These are phyloP conservation scores for Taphrina flavorubra DNA, from an alignment of 1,139 yeast species.

Conservation along the genomic window DNA sequence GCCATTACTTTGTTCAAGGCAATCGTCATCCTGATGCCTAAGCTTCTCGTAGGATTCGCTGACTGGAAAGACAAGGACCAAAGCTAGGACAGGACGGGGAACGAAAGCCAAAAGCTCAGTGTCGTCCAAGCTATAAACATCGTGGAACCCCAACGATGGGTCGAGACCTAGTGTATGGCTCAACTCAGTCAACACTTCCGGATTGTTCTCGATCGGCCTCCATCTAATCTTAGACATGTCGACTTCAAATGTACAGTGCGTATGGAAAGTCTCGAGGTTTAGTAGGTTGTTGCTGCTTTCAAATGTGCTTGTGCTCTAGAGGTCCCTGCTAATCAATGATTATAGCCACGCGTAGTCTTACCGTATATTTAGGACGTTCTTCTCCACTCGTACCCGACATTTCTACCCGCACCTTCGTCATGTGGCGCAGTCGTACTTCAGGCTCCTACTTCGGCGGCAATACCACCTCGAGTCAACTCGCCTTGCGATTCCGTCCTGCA, in stretches of 20 bases:
- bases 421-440: slow-evolving; percentile 11
- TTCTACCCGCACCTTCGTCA: slow-evolving; percentile 8
- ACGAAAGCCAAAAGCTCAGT: slow-evolving; percentile 75
- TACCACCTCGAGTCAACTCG: too few species aligned
- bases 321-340: too few species aligned
- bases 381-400: neutral
- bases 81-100: slow-evolving; percentile 79
- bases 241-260: too few species aligned
- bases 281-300: too few species aligned
- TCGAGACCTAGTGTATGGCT: slow-evolving; percentile 72
- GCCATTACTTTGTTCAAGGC: slow-evolving; percentile 48
- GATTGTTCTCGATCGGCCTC: slow-evolving; percentile 90
- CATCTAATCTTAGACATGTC: slow-evolving; percentile 13
- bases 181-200: slow-evolving; percentile 77
- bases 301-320: too few species aligned
- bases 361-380: too few species aligned
- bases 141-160: slow-evolving; percentile 68
- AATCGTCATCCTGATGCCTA: slow-evolving; percentile 54
- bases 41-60: slow-evolving; percentile 65
- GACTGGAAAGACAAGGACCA: slow-evolving; percentile 81
- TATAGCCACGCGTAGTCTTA: too few species aligned
- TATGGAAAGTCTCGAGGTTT: too few species aligned
- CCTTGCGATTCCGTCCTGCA: too few species aligned
- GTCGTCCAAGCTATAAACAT: slow-evolving; percentile 82
- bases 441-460: too few species aligned